Evolutionary conservation across 2,329 filamentous ascomycete species (phyloP), one percentile per base, ranked within the genome.

Genomic region (Colletotrichum simmondsii): DNA sequence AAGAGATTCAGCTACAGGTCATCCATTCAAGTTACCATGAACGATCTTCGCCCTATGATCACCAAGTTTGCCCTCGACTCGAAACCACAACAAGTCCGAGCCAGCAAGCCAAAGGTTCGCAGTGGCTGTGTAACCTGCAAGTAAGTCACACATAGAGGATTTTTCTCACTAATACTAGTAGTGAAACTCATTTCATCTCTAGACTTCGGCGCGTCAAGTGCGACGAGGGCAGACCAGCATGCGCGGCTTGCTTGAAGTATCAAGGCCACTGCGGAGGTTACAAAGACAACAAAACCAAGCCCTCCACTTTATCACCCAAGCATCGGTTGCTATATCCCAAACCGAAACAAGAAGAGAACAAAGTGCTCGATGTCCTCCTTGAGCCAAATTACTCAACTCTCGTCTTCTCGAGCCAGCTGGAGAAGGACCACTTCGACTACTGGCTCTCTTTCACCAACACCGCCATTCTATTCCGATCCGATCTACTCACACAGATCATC

Each of bases 401-500:
- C 24, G n/a, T 69, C 2, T 72, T 72, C 24, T 42, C 70, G 6
- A 14, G 32, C 14, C 70, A 72, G 65, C 37, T 70, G 5, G 65
- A 72, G 19, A 72, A 59, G 19, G 66, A 64, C 19, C 52, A 58
- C 10, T 70, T 72, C 30, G 70, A 72, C 32, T 64, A 54, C 53
- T 70, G 70, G 58, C 58, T 53, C 4, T 42, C 58, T 3, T 64
- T 72, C 11, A 32, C 54, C 1, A 19, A 53, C 0, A 58, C 37
- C 22, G 30, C 58, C 19, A 11, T 35, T 10, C 37, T 72, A 11
- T 72, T 64, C 26, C 65, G 14, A 26, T 63, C 53, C 2, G 66
- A 69, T 1, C 19, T 72, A 3, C 19, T 70, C 12, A 37, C 42
- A 1, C 35, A 24, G 11, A 35, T 70, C 6, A 83, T 74, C 8